Conservation (phyloP, 352 stramenopile genomes). For the Plasmopara viticola region DNA sequence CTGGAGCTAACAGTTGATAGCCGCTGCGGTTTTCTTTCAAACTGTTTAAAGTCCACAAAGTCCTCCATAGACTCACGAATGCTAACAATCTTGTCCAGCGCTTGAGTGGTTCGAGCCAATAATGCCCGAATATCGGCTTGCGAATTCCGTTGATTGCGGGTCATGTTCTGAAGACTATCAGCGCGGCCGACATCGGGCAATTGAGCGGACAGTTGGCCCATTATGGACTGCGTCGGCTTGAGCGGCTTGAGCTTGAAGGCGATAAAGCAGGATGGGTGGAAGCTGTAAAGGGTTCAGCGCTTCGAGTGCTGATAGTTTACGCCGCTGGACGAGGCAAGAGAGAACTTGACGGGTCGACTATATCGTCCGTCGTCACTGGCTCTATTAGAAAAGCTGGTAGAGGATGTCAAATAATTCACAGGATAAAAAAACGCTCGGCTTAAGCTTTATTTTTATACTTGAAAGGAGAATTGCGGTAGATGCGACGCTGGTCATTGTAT, state of each 20-base stretch:
- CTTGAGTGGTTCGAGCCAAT: slow-evolving; percentile 54
- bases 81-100: slow-evolving; percentile 76
- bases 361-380: no score
- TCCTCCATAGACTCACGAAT: slow-evolving; percentile 82
- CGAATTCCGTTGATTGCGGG: slow-evolving; percentile 36
- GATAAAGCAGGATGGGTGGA: slow-evolving; percentile 9
- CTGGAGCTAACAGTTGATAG: slow-evolving; percentile 28
- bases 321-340: slow-evolving; percentile 16
- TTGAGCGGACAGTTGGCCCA: slow-evolving; percentile 8
- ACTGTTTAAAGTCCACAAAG: slow-evolving; percentile 77
- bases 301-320: slow-evolving; percentile 1
- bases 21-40: slow-evolving; percentile 38
- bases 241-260: slow-evolving; percentile 28
- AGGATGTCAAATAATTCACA: no score
- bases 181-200: slow-evolving; percentile 4
- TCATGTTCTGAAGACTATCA: slow-evolving; percentile 19
- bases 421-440: no score
- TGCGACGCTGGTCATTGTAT: no score
- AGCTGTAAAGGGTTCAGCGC: background rate
- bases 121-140: slow-evolving; percentile 73
- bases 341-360: slow-evolving; percentile 12
- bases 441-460: no score
- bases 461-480: no score
- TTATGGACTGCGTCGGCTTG: slow-evolving; percentile 17
- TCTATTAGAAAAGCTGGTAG: no score